Evolutionary conservation across 345 rosid species (phyloP).

Genomic region (Fremontodendron californicum): DNA sequence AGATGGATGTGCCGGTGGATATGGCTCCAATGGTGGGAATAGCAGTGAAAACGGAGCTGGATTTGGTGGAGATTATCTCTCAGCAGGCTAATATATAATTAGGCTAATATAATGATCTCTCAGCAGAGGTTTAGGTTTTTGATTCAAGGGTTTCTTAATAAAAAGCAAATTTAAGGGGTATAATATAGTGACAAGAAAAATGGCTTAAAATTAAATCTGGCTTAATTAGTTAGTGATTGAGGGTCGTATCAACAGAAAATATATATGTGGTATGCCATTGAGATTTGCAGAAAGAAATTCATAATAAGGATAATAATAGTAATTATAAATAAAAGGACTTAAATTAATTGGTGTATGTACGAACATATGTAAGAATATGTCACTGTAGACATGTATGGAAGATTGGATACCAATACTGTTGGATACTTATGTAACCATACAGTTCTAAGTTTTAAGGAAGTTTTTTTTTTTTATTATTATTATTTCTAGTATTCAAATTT

Average conservation of each 20-base stretch:
- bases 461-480: too few species aligned
- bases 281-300: neutral
- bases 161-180: too few species aligned
- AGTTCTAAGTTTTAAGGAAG: neutral
- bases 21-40: too few species aligned
- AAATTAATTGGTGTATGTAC: neutral
- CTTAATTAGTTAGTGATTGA: neutral
- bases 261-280: neutral
- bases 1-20: conserved; percentile 17
- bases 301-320: neutral
- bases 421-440: neutral
- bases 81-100: conserved; percentile 21
- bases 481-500: neutral
- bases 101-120: too few species aligned
- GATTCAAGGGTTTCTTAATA: neutral
- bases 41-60: conserved; percentile 46
- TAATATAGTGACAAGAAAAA: neutral
- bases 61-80: conserved; percentile 59
- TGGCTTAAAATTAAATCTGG: neutral
- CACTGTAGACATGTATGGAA: neutral
- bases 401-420: neutral
- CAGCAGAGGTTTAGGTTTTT: neutral
- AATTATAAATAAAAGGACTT: neutral
- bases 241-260: neutral
- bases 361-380: neutral